These are phyloP conservation scores for Peziza echinospora DNA, from an alignment of 495 filamentous ascomycete genomes.

Conservation along the genomic window DNA sequence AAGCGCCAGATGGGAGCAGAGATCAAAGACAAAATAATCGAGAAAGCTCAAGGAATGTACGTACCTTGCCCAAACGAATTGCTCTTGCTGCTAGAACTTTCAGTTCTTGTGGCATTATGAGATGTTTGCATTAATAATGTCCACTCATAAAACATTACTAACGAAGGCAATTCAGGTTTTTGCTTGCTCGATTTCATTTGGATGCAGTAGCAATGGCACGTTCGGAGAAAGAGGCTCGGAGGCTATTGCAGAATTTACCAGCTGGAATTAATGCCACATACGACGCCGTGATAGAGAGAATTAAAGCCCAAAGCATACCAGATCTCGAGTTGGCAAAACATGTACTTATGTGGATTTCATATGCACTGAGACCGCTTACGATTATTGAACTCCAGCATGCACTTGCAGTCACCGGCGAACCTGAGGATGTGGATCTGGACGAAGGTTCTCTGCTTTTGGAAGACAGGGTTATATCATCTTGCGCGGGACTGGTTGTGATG, in stretches of 20 bases:
- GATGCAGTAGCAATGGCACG: neutral
- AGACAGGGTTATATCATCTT: conserved; percentile 1
- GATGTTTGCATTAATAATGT: too few relatives aligned
- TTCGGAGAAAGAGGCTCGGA: neutral
- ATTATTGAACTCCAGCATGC: neutral
- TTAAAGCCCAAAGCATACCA: neutral
- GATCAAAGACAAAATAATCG: neutral
- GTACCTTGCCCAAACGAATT: too few relatives aligned
- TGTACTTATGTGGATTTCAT: neutral
- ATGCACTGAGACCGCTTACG: neutral
- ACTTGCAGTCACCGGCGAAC: neutral
- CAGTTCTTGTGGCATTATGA: too few relatives aligned
- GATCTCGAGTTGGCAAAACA: neutral
- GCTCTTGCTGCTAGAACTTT: neutral
- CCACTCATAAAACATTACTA: neutral
- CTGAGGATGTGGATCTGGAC: neutral
- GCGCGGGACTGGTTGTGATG: conserved; percentile 5
- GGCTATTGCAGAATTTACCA: neutral
- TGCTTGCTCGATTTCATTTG: neutral
- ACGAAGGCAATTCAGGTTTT: neutral
- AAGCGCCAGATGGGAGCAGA: too few relatives aligned
- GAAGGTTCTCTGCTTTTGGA: neutral
- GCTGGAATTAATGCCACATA: neutral
- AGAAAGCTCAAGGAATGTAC: neutral
- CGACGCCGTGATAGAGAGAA: neutral